Evolutionary conservation across 306 rosid genomes (phyloP).

Genomic region (Lathyrus oleraceus): DNA sequence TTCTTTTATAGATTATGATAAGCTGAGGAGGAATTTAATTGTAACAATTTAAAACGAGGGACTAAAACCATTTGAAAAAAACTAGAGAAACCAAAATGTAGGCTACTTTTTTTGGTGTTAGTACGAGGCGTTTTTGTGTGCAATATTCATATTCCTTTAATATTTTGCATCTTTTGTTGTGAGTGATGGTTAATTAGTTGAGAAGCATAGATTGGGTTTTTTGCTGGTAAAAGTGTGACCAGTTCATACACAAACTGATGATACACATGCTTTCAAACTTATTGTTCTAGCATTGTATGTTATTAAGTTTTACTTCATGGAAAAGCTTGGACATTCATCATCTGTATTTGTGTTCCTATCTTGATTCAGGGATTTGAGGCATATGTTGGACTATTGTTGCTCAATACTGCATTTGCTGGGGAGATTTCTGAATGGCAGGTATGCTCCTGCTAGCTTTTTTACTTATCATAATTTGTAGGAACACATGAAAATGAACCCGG

Average conservation of each 20-base stretch:
- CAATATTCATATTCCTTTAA: background rate
- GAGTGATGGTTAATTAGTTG: background rate
- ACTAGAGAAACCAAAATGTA: background rate
- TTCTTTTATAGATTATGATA: too few species aligned
- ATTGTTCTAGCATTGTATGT: background rate
- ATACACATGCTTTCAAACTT: background rate
- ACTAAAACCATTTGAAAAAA: background rate
- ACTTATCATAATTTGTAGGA: background rate
- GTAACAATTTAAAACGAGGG: background rate
- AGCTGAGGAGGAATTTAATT: background rate
- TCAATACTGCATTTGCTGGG: slow-evolving; percentile 67
- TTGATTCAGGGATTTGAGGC: slow-evolving; percentile 86
- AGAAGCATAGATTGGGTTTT: background rate
- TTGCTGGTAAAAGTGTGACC: slow-evolving; percentile 12
- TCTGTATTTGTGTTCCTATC: slow-evolving; percentile 23
- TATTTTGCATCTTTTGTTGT: slow-evolving; percentile 23
- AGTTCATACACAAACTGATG: background rate
- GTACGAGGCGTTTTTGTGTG: background rate
- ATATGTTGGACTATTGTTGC: slow-evolving; percentile 78
- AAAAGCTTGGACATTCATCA: slow-evolving; percentile 22
- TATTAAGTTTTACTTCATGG: background rate
- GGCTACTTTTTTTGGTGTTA: slow-evolving; percentile 16
- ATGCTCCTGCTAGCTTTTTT: slow-evolving; percentile 26
- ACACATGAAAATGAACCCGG: background rate
- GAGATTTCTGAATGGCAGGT: slow-evolving; percentile 97